A percentile compares a stretch with the other conserved stretches of the same genome.
phyloP scores from a whole-genome alignment of 495 filamentous ascomycete genomes.

The Penicillium steckii region DNA sequence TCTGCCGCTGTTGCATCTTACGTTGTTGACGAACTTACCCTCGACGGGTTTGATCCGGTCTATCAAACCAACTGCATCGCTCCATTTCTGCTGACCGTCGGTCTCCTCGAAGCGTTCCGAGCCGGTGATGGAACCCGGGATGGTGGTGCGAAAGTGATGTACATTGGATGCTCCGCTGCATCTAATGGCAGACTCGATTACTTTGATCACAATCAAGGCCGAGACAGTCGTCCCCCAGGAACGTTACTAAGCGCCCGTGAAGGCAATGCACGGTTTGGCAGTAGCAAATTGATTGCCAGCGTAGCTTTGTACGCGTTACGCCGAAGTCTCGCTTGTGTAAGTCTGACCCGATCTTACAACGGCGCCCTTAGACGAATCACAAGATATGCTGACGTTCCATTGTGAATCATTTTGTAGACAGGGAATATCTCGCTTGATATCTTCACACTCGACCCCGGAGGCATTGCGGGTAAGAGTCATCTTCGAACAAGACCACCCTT shows the following conservation, averaged over 20 bases:
- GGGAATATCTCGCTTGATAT: conserved; percentile 40
- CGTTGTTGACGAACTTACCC: conserved; percentile 32
- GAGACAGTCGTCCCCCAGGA: conserved; percentile 17
- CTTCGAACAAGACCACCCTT: conserved; percentile 27
- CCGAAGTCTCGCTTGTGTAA: conserved; percentile 39
- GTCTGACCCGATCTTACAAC: conserved; percentile 10
- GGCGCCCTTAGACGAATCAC: not conserved
- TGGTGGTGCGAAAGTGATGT: conserved; percentile 38
- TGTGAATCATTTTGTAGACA: conserved; percentile 16
- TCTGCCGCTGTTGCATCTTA: conserved; percentile 40
- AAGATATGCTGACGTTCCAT: not conserved
- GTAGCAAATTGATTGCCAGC: conserved; percentile 41
- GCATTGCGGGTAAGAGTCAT: conserved; percentile 30
- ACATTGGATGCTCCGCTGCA: conserved; percentile 38
- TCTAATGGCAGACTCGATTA: conserved; percentile 37
- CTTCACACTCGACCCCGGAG: conserved; percentile 43
- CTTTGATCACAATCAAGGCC: conserved; percentile 28
- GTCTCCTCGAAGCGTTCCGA: conserved; percentile 41
- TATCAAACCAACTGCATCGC: conserved; percentile 44
- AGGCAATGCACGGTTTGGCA: conserved; percentile 36
- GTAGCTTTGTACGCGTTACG: conserved; percentile 43
- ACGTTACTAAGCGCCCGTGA: conserved; percentile 33
- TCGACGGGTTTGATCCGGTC: conserved; percentile 40
- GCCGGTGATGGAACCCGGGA: conserved; percentile 35
- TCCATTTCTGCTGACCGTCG: conserved; percentile 40